A percentile compares a stretch with the other conserved stretches of the same genome.
These are phyloP conservation scores for Blastobotrys buckinghamii DNA, from an alignment of 1,139 yeast species.

Conservation along the genomic window DNA sequence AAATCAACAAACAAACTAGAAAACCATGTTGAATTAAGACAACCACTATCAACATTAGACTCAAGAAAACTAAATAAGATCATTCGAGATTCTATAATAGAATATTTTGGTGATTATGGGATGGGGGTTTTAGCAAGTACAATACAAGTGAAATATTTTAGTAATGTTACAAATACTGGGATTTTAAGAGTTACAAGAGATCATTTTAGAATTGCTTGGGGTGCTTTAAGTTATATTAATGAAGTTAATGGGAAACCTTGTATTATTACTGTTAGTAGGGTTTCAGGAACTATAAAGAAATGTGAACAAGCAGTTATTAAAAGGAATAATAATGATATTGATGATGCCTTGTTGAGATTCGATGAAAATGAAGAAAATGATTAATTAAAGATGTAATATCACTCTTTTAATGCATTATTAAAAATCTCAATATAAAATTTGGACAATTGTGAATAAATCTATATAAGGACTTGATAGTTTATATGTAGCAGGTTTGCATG, in stretches of 20 bases:
- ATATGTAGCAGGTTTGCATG: no score
- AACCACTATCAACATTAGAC: conserved; percentile 20
- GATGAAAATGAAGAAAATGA: neutral
- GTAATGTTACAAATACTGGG: conserved; percentile 77
- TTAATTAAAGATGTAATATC: neutral
- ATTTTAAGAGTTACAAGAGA: conserved; percentile 72
- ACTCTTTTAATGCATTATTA: no score
- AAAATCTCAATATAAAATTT: no score
- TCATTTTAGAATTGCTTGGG: conserved; percentile 56
- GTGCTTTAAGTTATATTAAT: conserved; percentile 62
- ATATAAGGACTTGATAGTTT: no score
- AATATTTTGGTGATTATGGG: conserved; percentile 74
- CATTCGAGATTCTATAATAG: conserved; percentile 49
- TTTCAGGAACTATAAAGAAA: conserved; percentile 86
- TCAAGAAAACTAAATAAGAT: conserved; percentile 32
- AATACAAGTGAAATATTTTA: conserved; percentile 65
- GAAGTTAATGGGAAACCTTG: conserved; percentile 48
- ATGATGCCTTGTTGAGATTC: conserved; percentile 7
- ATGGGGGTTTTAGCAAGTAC: conserved; percentile 58
- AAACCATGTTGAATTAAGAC: conserved; percentile 18
- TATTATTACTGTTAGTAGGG: conserved; percentile 57
- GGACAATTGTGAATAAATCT: no score
- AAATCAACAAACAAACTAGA: conserved; percentile 33
- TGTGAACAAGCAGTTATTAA: conserved; percentile 57
- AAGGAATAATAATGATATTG: conserved; percentile 30